Evolutionary conservation across 164 flowering plant genomes (phyloP), one percentile per base, ranked within the genome.

Genomic region (Umbilicus rupestris): DNA sequence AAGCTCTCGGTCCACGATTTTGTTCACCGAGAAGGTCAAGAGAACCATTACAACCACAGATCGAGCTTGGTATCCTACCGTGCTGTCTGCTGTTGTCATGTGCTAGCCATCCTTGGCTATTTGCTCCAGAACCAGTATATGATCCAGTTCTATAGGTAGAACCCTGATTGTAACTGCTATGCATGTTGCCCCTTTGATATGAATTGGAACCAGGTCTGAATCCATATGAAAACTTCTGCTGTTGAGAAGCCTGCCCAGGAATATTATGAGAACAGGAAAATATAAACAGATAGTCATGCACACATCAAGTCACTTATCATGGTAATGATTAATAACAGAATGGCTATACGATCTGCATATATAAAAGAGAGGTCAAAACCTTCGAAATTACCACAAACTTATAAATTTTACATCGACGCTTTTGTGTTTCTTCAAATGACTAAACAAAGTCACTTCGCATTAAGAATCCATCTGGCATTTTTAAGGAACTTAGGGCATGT

Each of bases 1-100:
- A 79, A 46, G 96, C 87, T 70, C 98, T 82, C 3, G 98, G 98
- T 68, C 98, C 98, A 67, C 92, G 81, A 70, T 90, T 92, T 67
- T 89, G 95, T 78, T 89, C 96, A 73, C 75, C 80, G 42, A 88
- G 80, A 16, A 83, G 70, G 77, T 85, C 90, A 76, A 79, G 74
- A 35, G 80, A 52, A 50, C 78, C 87, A 76, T 79, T 81, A 65
- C 87, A 82, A 45, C 80, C 73, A 70, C 83, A 84, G 44, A 78
- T 63, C 46, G 90, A 69, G 58, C 76, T 80, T 64, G 62, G 74
- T 20, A 79, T 86, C 78, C 88, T 83, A 19, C 80, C 85, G 63
- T 78, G 80, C 39, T 87, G 80, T 77, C 84, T 79, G 66, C 79
- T 81, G 73, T 78, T 85, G 15, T 93, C 98, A 69, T 74, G 52